Conservation (phyloP, 441 rosid genomes). For the Brassica hybrid region DNA sequence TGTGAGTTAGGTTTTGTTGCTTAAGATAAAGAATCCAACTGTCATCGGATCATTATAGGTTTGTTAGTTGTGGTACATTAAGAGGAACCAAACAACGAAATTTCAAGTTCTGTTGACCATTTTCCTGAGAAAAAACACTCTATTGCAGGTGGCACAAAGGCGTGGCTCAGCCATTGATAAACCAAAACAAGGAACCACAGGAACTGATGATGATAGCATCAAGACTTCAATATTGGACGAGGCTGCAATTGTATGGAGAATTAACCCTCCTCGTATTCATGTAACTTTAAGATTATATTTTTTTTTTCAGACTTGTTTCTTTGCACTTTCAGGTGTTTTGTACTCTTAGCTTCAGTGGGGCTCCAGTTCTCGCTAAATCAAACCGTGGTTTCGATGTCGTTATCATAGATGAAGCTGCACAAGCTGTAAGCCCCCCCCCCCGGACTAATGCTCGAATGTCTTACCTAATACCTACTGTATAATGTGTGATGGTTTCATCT, state of each 20-base stretch:
- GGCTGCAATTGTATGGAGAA: conserved; percentile 76
- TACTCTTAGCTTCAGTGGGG: conserved; percentile 97
- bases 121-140: conserved; percentile 13
- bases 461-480: background rate
- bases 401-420: conserved; percentile 98
- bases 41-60: no score
- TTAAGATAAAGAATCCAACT: background rate
- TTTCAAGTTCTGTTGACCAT: background rate
- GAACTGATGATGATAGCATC: conserved; percentile 72
- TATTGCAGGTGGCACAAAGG: conserved; percentile 79
- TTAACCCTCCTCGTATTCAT: conserved; percentile 26
- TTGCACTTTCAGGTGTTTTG: conserved; percentile 71
- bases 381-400: conserved; percentile 90
- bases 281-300: conserved; percentile 15
- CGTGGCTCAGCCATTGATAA: conserved; percentile 67
- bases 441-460: conserved; percentile 17
- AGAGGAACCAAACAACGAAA: background rate
- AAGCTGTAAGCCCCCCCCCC: conserved; percentile 77
- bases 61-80: background rate
- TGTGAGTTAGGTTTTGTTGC: conserved; percentile 4
- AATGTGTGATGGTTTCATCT: background rate
- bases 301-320: conserved; percentile 13
- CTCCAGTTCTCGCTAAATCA: conserved; percentile 68
- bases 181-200: conserved; percentile 74
- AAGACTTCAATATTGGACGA: conserved; percentile 85